Evolutionary conservation across 2,329 filamentous ascomycete genomes (phyloP).

Genomic region (Tolypocladium album): DNA sequence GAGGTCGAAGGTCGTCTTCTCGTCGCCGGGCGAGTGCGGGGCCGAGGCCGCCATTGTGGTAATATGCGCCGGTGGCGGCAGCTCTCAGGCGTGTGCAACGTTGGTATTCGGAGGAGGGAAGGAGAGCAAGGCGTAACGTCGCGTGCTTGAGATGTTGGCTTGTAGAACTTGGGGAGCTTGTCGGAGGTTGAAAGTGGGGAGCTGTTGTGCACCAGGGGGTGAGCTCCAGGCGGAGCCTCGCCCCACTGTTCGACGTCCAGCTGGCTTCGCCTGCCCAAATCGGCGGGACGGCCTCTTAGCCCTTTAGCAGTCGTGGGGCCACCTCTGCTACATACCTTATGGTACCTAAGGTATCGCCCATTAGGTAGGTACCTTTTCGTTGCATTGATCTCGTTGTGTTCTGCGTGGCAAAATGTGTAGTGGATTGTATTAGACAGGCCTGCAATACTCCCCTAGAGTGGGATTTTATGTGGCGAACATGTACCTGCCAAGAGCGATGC

Average conservation of each 20-base stretch:
- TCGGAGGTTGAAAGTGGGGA: neutral
- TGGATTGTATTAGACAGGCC: too few relatives aligned
- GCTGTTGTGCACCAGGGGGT: neutral
- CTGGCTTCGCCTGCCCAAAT: too few relatives aligned
- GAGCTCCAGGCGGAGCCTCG: neutral
- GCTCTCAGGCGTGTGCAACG: too few relatives aligned
- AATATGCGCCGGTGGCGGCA: neutral
- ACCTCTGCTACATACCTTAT: neutral
- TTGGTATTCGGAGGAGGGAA: neutral
- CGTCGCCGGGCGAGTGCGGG: conserved; percentile 28
- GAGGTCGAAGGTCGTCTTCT: conserved; percentile 39
- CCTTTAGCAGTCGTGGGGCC: too few relatives aligned
- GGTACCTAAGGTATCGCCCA: too few relatives aligned
- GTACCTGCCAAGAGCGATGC: too few relatives aligned
- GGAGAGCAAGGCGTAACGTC: neutral
- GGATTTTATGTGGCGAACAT: too few relatives aligned
- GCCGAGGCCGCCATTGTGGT: conserved; percentile 17
- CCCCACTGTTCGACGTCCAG: neutral
- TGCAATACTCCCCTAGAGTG: too few relatives aligned
- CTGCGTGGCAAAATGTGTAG: too few relatives aligned
- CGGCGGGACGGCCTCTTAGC: too few relatives aligned
- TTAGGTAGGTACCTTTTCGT: too few relatives aligned
- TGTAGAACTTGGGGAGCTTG: neutral
- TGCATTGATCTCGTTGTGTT: too few relatives aligned
- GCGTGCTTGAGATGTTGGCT: neutral